Evolutionary conservation across 177 flowering plant species (phyloP).

Genomic region (Vitis hybrid): DNA sequence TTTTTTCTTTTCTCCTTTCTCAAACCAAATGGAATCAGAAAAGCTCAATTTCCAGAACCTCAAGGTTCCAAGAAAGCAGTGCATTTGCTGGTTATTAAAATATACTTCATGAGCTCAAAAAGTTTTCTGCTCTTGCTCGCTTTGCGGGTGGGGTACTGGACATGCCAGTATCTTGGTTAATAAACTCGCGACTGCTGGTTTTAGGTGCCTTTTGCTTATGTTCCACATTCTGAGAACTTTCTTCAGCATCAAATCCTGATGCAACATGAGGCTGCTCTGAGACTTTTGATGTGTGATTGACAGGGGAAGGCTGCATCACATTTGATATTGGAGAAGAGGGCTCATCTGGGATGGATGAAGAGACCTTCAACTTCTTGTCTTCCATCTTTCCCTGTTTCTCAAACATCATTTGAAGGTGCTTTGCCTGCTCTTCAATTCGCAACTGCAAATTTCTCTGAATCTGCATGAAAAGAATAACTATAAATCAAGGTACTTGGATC

Average conservation of each 20-base stretch:
- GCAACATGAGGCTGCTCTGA: slow-evolving; percentile 9
- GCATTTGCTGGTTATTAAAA: too few species aligned
- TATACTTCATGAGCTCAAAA: too few species aligned
- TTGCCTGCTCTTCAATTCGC: slow-evolving; percentile 62
- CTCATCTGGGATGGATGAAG: slow-evolving; percentile 25
- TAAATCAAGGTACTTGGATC: background rate
- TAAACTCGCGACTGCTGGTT: slow-evolving; percentile 2
- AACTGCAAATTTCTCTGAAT: slow-evolving; percentile 57
- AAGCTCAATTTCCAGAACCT: too few species aligned
- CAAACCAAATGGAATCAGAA: too few species aligned
- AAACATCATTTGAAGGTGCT: slow-evolving; percentile 52
- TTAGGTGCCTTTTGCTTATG: slow-evolving; percentile 21
- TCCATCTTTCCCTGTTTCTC: slow-evolving; percentile 45
- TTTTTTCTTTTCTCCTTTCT: too few species aligned
- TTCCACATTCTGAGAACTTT: slow-evolving; percentile 4
- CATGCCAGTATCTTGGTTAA: slow-evolving; percentile 4
- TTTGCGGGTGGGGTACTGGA: slow-evolving; percentile 20
- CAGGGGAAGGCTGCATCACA: slow-evolving; percentile 6
- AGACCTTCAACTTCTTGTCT: slow-evolving; percentile 20
- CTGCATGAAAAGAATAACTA: slow-evolving; percentile 24
- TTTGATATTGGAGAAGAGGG: slow-evolving; percentile 16
- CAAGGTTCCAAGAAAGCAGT: too few species aligned
- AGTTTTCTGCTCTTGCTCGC: slow-evolving; percentile 26
- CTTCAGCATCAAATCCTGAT: slow-evolving; percentile 10
- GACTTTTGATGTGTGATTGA: slow-evolving; percentile 15